A percentile compares a stretch with the other conserved stretches of the same genome.
These are phyloP conservation scores for Lophiostoma macrostomum DNA, from an alignment of 495 filamentous ascomycete species.

Conservation along the genomic window DNA sequence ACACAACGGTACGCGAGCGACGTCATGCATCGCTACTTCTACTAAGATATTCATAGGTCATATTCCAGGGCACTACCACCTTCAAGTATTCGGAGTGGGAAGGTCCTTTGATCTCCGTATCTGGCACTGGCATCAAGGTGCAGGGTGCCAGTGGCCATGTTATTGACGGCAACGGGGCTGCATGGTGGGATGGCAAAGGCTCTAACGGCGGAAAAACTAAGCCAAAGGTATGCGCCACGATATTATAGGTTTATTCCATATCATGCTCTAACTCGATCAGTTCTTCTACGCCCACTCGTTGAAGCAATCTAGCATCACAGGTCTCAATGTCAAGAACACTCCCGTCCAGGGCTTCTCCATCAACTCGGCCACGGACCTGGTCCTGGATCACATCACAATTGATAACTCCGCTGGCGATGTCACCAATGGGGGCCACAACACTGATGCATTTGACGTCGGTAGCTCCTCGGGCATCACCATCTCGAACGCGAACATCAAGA, in stretches of 20 bases:
- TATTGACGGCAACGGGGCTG: slow-evolving; percentile 48
- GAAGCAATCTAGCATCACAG: slow-evolving; percentile 41
- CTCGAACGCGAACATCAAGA: slow-evolving; percentile 25
- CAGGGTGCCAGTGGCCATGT: slow-evolving; percentile 45
- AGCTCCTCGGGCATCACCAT: slow-evolving; percentile 46
- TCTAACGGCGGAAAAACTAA: slow-evolving; percentile 53
- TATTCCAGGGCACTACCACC: slow-evolving; percentile 51
- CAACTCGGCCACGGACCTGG: slow-evolving; percentile 49
- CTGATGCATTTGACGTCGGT: slow-evolving; percentile 65
- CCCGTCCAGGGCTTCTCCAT: slow-evolving; percentile 63
- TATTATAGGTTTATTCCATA: neutral
- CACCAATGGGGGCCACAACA: slow-evolving; percentile 55
- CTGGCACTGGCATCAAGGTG: slow-evolving; percentile 49
- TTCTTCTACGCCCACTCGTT: slow-evolving; percentile 52
- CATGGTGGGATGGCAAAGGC: slow-evolving; percentile 54
- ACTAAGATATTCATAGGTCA: slow-evolving; percentile 38
- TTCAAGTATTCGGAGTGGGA: slow-evolving; percentile 52
- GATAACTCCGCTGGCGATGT: slow-evolving; percentile 58
- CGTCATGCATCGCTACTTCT: neutral
- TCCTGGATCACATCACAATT: slow-evolving; percentile 53
- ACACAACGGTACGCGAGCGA: slow-evolving; percentile 41
- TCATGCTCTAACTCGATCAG: slow-evolving; percentile 24
- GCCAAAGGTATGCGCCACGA: slow-evolving; percentile 34
- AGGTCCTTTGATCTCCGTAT: slow-evolving; percentile 50
- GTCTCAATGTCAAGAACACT: slow-evolving; percentile 53